A percentile compares a stretch with the other conserved stretches of the same genome.
phyloP scores from a whole-genome alignment of 768 basidiomycete genomes.

The Mycena metata region DNA sequence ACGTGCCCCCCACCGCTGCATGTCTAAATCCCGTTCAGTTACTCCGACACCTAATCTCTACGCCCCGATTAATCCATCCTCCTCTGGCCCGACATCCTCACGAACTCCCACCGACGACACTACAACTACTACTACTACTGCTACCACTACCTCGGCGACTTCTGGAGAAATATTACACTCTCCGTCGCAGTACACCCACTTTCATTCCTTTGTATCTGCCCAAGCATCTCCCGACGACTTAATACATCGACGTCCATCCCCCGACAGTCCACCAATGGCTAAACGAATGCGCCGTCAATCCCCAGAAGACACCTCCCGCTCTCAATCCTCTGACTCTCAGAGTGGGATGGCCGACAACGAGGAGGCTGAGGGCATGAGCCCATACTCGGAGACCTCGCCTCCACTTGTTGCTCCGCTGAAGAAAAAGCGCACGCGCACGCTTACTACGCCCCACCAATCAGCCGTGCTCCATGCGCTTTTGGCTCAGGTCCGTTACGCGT shows the following conservation, averaged over 20 bases:
- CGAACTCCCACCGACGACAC: conserved; percentile 57
- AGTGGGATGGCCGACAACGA: conserved; percentile 73
- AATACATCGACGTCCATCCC: conserved; percentile 42
- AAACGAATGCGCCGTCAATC: conserved; percentile 59
- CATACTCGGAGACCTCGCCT: conserved; percentile 54
- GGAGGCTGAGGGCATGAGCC: conserved; percentile 60
- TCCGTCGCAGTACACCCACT: conserved; percentile 41
- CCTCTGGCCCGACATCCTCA: conserved; percentile 56
- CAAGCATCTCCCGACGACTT: conserved; percentile 42
- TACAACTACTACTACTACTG: conserved; percentile 46
- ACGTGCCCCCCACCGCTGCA: conserved; percentile 51
- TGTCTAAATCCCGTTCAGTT: conserved; percentile 64
- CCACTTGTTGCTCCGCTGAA: conserved; percentile 65
- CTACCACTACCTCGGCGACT: conserved; percentile 35
- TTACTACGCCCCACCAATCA: conserved; percentile 91
- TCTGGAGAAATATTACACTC: conserved; percentile 43
- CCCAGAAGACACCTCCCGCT: conserved; percentile 51
- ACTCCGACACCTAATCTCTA: conserved; percentile 59
- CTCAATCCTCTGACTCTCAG: conserved; percentile 65
- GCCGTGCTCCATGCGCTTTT: conserved; percentile 89
- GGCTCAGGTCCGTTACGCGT: conserved; percentile 74
- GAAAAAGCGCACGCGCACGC: conserved; percentile 86
- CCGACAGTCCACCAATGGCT: conserved; percentile 55
- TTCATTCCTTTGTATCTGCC: conserved; percentile 48
- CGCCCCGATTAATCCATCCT: conserved; percentile 51